Base-by-base conservation (phyloP, 1,284 basidiomycete species). In the Pseudozyma tsukubaensis region DNA sequence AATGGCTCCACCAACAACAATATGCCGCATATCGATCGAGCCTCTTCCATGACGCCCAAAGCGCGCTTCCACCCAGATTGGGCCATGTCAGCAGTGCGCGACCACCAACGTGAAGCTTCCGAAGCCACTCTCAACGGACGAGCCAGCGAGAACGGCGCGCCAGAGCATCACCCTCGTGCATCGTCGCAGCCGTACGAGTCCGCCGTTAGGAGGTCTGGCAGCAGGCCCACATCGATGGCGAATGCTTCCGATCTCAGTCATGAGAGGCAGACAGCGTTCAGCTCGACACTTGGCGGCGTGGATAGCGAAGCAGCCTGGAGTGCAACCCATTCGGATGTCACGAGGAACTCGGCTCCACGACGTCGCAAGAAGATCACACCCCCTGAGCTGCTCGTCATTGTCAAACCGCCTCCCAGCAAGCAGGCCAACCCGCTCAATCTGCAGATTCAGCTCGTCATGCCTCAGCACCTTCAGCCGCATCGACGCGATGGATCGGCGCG, bases 361-460 rank as follows among this genome's bases (percentile, higher is more conserved):
- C 65, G 57, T 29, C 69, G 62, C 48, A 63, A 63, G 39, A 73
- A 65, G 47, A 36, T 75, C 7, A 73, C 77, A 2, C 77, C 72
- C 13, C 80, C 82, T 10, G 82, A 83, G 56, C 55, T 81, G 16
- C 73, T 83, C 21, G 72, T 83, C 57, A 80, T 83, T 35, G 82
- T 83, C 77, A 92, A 94, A 48, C 89, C 92, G 53, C 93, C 93
- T 1, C 92, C 94, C 0, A 89, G 91, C 14, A 91, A 91, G 82
- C 88, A 90, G 18, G 92, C 92, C 76, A 94, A 97, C 78, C 93
- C 94, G 0, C 87, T 96, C 50, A 97, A 96, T 84, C 88, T 97
- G 1, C 95, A 97, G 84, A 91, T 97, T 7, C 95, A 97, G 85
- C 90, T 97, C 35, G 91, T 97, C 10, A 84, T 66, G 69, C 57